Base-by-base conservation (phyloP, 495 filamentous ascomycete species). In the Gamarada debralockiae region DNA sequence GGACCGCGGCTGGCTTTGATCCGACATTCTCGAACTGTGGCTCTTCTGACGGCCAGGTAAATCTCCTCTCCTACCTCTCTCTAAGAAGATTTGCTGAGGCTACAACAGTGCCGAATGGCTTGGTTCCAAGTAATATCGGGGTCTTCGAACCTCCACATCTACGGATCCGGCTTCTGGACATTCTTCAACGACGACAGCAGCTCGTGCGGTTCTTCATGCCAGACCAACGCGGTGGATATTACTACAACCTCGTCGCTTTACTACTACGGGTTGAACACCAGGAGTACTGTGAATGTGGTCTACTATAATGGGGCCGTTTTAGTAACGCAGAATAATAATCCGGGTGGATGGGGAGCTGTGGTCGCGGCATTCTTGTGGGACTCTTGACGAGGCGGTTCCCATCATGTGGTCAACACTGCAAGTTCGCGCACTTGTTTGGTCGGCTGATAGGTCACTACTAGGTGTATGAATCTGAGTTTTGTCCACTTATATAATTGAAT, bases 101-200 rank as follows among this genome's bases (percentile, higher is more conserved):
- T n/a, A n/a, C 33, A 77, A 78, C 42, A 51, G 63, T 68, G 85
- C 80, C 15, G 71, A 89, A 14, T 77, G 83, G 10, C 18, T 18
- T 42, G 17, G 42, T 50, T 0, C 61, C 52, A 58, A 1, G 36
- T 46, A 5, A 73, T 90, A 24, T 57, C 84, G 34, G 65, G 80
- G 64, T 79, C 73, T 15, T 62, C 64, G 0, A 70, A 78, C 48
- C 70, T 90, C 13, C 60, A 73, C 41, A 68, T 89, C 38, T 90
- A 86, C 58, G 83, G 84, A 27, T 82, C 81, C 7, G 87, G 87
- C 9, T 65, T 86, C 15, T 90, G 89, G 70, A 75, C 69, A 42
- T 85, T 83, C 70, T 73, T 80, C 53, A 65, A 77, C 56, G 82
- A 81, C 64, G n/a, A n/a, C n/a, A n/a, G n/a, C n/a, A n/a, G n/a